phyloP scores from a whole-genome alignment of 73 alveolate species.

The Paramecium pentaurelia region DNA sequence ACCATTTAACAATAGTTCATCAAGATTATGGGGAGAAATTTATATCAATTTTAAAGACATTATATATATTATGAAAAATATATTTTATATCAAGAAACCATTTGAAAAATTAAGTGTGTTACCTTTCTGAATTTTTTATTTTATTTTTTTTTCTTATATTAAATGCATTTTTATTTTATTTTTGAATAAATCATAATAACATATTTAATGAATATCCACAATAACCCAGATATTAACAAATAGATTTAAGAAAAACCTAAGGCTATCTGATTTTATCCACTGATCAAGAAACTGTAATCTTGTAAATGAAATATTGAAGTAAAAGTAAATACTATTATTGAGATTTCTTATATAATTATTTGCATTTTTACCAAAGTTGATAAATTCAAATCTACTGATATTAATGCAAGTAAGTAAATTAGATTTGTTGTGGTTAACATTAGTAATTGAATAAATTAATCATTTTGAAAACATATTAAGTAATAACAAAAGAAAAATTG shows the following conservation, averaged over 20 bases:
- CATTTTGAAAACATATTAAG: neutral
- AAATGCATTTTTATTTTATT: neutral
- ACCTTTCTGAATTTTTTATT: neutral
- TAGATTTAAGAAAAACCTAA: neutral
- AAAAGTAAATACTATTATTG: neutral
- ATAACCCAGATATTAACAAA: neutral
- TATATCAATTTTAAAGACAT: too few relatives aligned
- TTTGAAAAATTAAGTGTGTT: neutral
- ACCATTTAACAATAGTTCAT: too few relatives aligned
- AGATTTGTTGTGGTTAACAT: neutral
- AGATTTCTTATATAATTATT: neutral
- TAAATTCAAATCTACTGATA: neutral
- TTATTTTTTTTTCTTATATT: too few relatives aligned
- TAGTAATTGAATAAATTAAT: too few relatives aligned
- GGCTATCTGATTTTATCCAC: neutral
- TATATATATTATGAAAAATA: too few relatives aligned
- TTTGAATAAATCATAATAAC: too few relatives aligned
- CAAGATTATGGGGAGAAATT: too few relatives aligned
- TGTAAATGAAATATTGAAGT: neutral
- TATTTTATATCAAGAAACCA: neutral
- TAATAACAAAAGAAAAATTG: neutral
- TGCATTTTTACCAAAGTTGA: neutral
- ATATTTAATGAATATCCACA: neutral
- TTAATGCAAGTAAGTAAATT: too few relatives aligned
- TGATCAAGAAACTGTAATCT: neutral